A percentile compares a stretch with the other conserved stretches of the same genome.
phyloP scores from a whole-genome alignment of 306 rosid genomes.

The Adenanthera pavonina region DNA sequence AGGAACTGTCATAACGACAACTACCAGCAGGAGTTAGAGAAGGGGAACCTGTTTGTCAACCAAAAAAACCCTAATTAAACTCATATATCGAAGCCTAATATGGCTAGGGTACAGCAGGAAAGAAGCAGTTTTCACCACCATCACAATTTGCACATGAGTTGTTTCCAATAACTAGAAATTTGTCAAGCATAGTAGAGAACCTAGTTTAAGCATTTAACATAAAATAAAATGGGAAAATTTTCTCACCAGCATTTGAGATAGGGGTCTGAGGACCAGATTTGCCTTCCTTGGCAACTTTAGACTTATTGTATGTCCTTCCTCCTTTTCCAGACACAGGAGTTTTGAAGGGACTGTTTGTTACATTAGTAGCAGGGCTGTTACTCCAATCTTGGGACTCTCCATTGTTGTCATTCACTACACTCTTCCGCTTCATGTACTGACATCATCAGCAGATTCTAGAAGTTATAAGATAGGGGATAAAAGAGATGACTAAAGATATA shows the following conservation, averaged over 20 bases:
- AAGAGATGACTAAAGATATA: slow-evolving; percentile 14
- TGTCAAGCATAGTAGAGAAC: slow-evolving; percentile 24
- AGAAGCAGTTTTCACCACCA: slow-evolving; percentile 6
- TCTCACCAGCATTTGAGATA: slow-evolving; percentile 72
- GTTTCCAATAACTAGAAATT: slow-evolving; percentile 33
- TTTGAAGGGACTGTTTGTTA: slow-evolving; percentile 59
- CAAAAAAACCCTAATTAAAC: slow-evolving; percentile 31
- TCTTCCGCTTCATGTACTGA: slow-evolving; percentile 77
- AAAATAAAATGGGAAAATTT: slow-evolving; percentile 10
- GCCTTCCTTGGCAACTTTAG: slow-evolving; percentile 72
- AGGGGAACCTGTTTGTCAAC: slow-evolving; percentile 68
- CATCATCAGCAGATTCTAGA: slow-evolving; percentile 40
- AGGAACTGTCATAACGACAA: slow-evolving; percentile 95
- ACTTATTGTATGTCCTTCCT: slow-evolving; percentile 64
- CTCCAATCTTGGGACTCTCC: slow-evolving; percentile 58
- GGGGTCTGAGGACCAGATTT: slow-evolving; percentile 85
- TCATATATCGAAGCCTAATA: not conserved
- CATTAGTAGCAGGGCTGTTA: slow-evolving; percentile 61
- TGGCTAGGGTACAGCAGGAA: slow-evolving; percentile 17
- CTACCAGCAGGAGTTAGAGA: slow-evolving; percentile 90
- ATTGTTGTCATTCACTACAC: slow-evolving; percentile 49
- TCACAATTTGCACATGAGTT: slow-evolving; percentile 25
- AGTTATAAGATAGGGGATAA: slow-evolving; percentile 8
- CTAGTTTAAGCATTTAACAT: not conserved
- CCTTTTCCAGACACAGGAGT: slow-evolving; percentile 90